A percentile compares a stretch with the other conserved stretches of the same genome.
phyloP scores from a whole-genome alignment of 2,329 filamentous ascomycete species.

The Pseudogymnoascus sp. region DNA sequence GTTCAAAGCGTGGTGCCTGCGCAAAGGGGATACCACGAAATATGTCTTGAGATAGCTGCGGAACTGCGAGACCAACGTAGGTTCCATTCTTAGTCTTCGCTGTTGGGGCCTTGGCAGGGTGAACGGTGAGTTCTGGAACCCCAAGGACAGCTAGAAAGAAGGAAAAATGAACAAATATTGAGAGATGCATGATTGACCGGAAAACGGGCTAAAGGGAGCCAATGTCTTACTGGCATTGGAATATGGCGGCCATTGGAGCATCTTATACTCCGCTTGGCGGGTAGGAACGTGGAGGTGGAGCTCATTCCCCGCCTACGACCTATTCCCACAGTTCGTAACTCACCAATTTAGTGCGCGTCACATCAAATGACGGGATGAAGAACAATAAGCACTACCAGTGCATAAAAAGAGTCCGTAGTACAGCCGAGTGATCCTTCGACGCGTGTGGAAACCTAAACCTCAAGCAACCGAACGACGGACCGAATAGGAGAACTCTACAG shows the following conservation, averaged over 20 bases:
- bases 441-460: background rate
- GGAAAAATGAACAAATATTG: background rate
- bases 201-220: background rate
- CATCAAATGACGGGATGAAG: background rate
- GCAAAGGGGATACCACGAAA: conserved; percentile 15
- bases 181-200: background rate
- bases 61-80: background rate
- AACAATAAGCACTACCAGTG: background rate
- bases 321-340: background rate
- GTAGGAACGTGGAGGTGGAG: background rate
- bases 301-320: background rate
- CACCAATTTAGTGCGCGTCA: background rate
- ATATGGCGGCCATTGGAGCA: background rate
- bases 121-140: background rate
- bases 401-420: background rate
- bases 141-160: background rate
- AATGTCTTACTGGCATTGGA: background rate
- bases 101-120: background rate
- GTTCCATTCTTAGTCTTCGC: background rate
- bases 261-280: background rate
- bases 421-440: background rate
- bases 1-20: conserved; percentile 11
- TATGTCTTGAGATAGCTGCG: conserved; percentile 14
- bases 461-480: background rate
- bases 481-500: background rate